Base-by-base conservation (phyloP, 495 filamentous ascomycete genomes). In the Hypoxylon cercidicola region DNA sequence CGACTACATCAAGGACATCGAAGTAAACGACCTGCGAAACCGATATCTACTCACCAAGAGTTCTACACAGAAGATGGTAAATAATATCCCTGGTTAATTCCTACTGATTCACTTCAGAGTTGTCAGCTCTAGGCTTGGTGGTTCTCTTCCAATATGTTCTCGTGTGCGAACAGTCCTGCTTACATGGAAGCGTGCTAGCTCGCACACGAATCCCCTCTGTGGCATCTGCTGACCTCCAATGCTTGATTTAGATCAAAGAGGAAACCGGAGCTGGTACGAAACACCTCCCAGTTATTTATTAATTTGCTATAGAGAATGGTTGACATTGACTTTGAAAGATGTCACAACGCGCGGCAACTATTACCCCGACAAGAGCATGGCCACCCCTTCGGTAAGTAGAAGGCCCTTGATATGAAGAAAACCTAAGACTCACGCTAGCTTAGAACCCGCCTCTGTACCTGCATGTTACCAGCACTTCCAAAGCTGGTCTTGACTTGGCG, bases 191-290 rank as follows among this genome's bases (percentile, higher is more conserved):
- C 84, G 81, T 79, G 82, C 82, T 88, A 91, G 89, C 88, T 90
- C 84, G 76, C 75, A 77, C 81, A 82, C 77, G 78, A 83, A 74
- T 81, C 77, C 82, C 88, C 89, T 91, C 88, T 85, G 87, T 93
- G 90, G 88, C 92, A 92, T 90, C 89, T 96, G 93, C 95, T 99
- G 89, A 99, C 95, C 87, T 89, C 85, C 77, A 78, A 80, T 90
- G 85, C 90, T 86, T 95, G 90, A 91, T 92, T 75, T 97, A 99
- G 95, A 99, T 99, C 69, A 96, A 97, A 91, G 93, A 98, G 82
- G 91, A 97, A 74, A 97, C 95, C 90, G 95, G 95, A 88, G 94
- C 95, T 84, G 95, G 95, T 99, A 99, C 88, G 95, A 89, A 77
- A 83, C 73, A 78, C 85, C 71, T 76, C 70, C 68, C 65, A 74